Evolutionary conservation across 371 early-diverging fungal species (phyloP).

Genomic region (Quaeritorhiza haematococci): DNA sequence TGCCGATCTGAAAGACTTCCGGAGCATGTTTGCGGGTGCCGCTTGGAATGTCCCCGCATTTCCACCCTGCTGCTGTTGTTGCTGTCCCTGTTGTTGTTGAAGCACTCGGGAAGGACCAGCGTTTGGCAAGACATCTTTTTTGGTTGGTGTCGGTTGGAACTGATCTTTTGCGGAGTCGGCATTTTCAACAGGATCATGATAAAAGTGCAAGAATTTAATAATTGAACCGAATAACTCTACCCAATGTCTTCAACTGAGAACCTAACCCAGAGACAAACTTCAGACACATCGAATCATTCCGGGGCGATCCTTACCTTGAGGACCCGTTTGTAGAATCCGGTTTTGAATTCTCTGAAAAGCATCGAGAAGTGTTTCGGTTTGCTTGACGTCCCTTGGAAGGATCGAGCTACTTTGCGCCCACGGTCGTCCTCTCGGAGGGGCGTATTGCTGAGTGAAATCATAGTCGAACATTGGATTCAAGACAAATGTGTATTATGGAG

Average conservation of each 20-base stretch:
- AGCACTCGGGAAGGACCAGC: too few relatives aligned
- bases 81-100: background rate
- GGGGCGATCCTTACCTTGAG: background rate
- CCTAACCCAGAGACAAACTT: background rate
- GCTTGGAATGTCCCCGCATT: background rate
- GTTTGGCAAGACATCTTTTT: background rate
- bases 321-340: background rate
- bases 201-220: constrained; percentile 5
- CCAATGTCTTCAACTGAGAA: background rate
- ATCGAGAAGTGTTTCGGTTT: too few relatives aligned
- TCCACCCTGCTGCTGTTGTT: constrained; percentile 10
- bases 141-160: too few relatives aligned
- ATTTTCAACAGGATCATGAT: constrained; percentile 10
- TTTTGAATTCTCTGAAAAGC: constrained; percentile 3
- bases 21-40: constrained; percentile 27
- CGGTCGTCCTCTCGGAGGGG: too few relatives aligned
- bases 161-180: background rate
- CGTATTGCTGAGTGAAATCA: too few relatives aligned
- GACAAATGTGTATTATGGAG: too few relatives aligned
- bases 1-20: constrained; percentile 41
- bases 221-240: background rate
- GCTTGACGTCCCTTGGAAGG: too few relatives aligned
- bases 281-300: background rate
- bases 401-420: too few relatives aligned
- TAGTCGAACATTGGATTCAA: too few relatives aligned